Evolutionary conservation across 169 alveolate species (phyloP), one percentile per base, ranked within the genome.

Genomic region (Babesia bovis): DNA sequence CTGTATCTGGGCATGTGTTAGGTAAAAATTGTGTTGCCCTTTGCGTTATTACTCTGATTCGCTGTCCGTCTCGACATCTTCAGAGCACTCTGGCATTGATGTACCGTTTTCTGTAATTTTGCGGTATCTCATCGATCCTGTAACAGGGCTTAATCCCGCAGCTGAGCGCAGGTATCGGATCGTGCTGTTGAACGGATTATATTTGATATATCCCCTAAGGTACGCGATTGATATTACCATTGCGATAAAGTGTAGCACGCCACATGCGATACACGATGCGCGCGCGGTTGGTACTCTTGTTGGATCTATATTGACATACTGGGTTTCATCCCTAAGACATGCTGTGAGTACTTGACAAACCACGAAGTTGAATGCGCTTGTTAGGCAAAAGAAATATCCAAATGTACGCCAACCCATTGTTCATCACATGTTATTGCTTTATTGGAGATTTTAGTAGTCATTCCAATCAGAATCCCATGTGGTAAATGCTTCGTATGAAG

Each of bases 351-450:
- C 71, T 61, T 70, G 83, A 41, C 67, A 81, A n/a, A 81, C 32
- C 30, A 81, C 71, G 40, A 61, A 69, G 71, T 81, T 81, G 71
- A 81, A 81, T 25, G 81, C 68, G 66, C 84, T 28, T 33, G 71
- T 70, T 19, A 81, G 47, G 26, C 83, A 70, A 60, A 59, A 81
- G 40, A 47, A 35, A 44, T 70, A 70, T n/a, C 88, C 88, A 30
- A 81, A 47, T 1, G 35, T 49, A 33, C 73, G 70, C 88, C 88
- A 81, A 51, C 58, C 25, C 87, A 67, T 79, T 40, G 17, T 56
- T 7, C 45, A 38, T 13, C 13, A 7, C 45, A 13, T 38, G 7
- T 7, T 38, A 7, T 7, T 38, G 13, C 7, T 19, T 13, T 19
- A 13, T 41, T 41, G 17, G 25, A 51, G 15, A 19, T 51, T 13